Conservation (phyloP, 805 yeast genomes). For the Monosporozyma yasuniensis region DNA sequence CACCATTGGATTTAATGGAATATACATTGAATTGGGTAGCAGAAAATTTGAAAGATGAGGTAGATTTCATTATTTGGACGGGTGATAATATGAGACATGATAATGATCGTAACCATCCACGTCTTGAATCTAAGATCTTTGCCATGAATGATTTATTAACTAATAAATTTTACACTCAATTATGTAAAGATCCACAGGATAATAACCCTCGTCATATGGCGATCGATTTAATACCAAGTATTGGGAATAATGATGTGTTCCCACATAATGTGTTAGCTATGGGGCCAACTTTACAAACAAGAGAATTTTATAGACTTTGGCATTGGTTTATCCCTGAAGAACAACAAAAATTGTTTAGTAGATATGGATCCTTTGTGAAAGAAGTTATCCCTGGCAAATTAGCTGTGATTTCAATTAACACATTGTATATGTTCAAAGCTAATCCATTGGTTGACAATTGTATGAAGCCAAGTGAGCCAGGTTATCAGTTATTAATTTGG, state of each 20-base stretch:
- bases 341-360: constrained; percentile 63
- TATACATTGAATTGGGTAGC: constrained; percentile 61
- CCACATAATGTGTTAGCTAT: constrained; percentile 81
- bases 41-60: constrained; percentile 56
- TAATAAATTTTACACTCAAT: constrained; percentile 36
- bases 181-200: constrained; percentile 42
- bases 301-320: constrained; percentile 72
- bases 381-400: constrained; percentile 75
- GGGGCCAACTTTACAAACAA: constrained; percentile 82
- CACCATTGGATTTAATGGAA: constrained; percentile 54
- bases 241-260: constrained; percentile 83
- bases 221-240: constrained; percentile 52
- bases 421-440: constrained; percentile 62
- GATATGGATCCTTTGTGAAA: constrained; percentile 64
- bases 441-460: constrained; percentile 82
- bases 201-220: constrained; percentile 38
- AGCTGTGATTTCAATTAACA: constrained; percentile 72
- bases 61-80: constrained; percentile 84
- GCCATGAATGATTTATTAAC: constrained; percentile 57
- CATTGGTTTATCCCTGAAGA: constrained; percentile 62
- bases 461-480: constrained; percentile 64
- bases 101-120: constrained; percentile 63
- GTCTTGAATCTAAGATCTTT: constrained; percentile 64
- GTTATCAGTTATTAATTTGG: constrained; percentile 71
- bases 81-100: constrained; percentile 86